phyloP scores from a whole-genome alignment of 108 stramenopile genomes.

The Pseudonitzschia pungens region DNA sequence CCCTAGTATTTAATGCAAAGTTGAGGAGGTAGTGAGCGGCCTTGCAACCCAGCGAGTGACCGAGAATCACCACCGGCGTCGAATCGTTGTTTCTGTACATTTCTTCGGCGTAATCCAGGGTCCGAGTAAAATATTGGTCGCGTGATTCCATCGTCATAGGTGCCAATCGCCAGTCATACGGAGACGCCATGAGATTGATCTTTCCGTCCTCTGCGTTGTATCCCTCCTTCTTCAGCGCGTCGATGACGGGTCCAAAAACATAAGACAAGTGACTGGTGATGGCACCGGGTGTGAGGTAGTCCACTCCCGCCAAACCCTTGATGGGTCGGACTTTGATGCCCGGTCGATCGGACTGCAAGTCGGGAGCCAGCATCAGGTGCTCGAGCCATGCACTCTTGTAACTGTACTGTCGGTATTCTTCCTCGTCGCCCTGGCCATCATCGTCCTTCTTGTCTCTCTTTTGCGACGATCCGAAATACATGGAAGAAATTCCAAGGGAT shows the following conservation, averaged over 20 bases:
- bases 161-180: slow-evolving; percentile 56
- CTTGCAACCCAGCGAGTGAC: slow-evolving; percentile 43
- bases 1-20: slow-evolving; percentile 24
- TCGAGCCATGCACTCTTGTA: slow-evolving; percentile 25
- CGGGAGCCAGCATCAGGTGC: slow-evolving; percentile 25
- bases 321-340: slow-evolving; percentile 39
- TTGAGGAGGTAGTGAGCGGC: slow-evolving; percentile 43
- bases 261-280: slow-evolving; percentile 29
- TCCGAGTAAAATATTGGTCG: slow-evolving; percentile 42
- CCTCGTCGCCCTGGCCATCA: slow-evolving; percentile 19
- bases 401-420: slow-evolving; percentile 19
- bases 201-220: slow-evolving; percentile 27
- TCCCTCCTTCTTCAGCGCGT: slow-evolving; percentile 28
- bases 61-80: slow-evolving; percentile 38
- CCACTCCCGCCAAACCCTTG: slow-evolving; percentile 38
- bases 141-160: slow-evolving; percentile 37
- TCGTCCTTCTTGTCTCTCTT: neutral
- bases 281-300: slow-evolving; percentile 37
- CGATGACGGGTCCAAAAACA: slow-evolving; percentile 45
- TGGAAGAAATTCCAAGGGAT: slow-evolving; percentile 25
- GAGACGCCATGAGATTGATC: slow-evolving; percentile 39
- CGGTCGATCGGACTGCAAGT: slow-evolving; percentile 26
- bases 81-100: slow-evolving; percentile 24
- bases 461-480: slow-evolving; percentile 30
- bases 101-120: slow-evolving; percentile 32